Base-by-base conservation (phyloP, 1,139 yeast species). In the Yamadazyma songkhlaensis region DNA sequence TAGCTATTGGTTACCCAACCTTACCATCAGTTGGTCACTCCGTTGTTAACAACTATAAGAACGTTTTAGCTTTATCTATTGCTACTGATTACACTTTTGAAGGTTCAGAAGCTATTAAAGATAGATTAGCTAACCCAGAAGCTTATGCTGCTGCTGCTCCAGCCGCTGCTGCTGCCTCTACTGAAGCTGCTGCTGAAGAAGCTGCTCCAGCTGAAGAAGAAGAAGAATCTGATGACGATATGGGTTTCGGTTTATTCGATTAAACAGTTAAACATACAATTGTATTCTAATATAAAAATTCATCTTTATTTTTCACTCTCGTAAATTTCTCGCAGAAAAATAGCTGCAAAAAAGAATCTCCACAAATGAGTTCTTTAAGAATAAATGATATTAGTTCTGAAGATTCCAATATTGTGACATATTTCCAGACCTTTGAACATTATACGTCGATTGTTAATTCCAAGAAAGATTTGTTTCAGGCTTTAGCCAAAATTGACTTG, bases 71-170 rank as follows among this genome's bases (percentile, higher is more conserved):
- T 65, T 81, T 94, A 64, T 94, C 98, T 56, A 77, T 92, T 76
- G 98, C 97, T 67, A 84, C 97, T 67, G 97, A 92, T 72, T 92
- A 90, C 88, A 86, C 96, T 66, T 92, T 84, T 77, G 97, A 94
- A 77, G 98, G 96, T 73, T 87, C 96, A 59, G 98, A 90, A 81
- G 89, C 94, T 60, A 82, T 94, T 79, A 88, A 88, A 85, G 98
- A 92, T 85, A 87, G 97, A 79, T 79, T 92, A 64, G 77, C 77
- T 51, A 72, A 72, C 75, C 77, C 77, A 56, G 77, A 72, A 40
- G 97, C 96, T 76, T 92, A 92, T 87, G 98, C 98, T 70, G 96
- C 95, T 60, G 96, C 96, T 72, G 95, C 95, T 72, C 97, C 97
- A 65, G 85, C 65, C 60, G 75, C 97, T 61, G 90, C 94, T 72